A percentile compares a stretch with the other conserved stretches of the same genome.
These are phyloP conservation scores for Suillus discolor DNA, from an alignment of 768 basidiomycete genomes.

Conservation along the genomic window DNA sequence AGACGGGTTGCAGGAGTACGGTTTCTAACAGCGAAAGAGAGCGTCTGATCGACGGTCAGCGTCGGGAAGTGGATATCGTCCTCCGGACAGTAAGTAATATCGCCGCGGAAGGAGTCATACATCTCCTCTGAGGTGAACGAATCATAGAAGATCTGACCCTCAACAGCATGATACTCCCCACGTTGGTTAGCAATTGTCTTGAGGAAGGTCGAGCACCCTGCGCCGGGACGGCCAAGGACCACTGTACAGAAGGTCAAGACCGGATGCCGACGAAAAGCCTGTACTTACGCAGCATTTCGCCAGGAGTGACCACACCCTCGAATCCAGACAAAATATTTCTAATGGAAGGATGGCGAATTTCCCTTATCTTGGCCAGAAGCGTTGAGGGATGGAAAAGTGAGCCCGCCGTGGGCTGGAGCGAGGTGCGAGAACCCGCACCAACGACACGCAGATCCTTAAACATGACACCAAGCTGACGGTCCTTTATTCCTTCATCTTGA, in stretches of 20 bases:
- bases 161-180: slow-evolving; percentile 63
- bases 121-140: slow-evolving; percentile 70
- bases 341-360: slow-evolving; percentile 59
- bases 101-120: slow-evolving; percentile 68
- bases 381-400: slow-evolving; percentile 60
- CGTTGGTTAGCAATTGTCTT: slow-evolving; percentile 83
- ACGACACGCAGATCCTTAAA: slow-evolving; percentile 64
- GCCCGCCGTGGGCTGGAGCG: slow-evolving; percentile 60
- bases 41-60: slow-evolving; percentile 76
- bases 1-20: slow-evolving; percentile 64
- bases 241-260: slow-evolving; percentile 42
- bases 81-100: slow-evolving; percentile 80
- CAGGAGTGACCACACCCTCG: slow-evolving; percentile 58
- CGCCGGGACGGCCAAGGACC: slow-evolving; percentile 83
- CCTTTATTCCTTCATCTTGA: slow-evolving; percentile 49
- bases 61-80: slow-evolving; percentile 88
- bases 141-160: slow-evolving; percentile 77
- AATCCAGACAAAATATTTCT: slow-evolving; percentile 56
- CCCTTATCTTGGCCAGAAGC: slow-evolving; percentile 44
- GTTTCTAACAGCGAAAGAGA: slow-evolving; percentile 67
- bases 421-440: slow-evolving; percentile 57
- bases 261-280: background rate
- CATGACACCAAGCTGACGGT: slow-evolving; percentile 59
- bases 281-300: slow-evolving; percentile 71
- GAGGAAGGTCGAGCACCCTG: slow-evolving; percentile 84